Evolutionary conservation across 2,329 filamentous ascomycete species (phyloP), one percentile per base, ranked within the genome.

Genomic region (Arthroderma sp.): DNA sequence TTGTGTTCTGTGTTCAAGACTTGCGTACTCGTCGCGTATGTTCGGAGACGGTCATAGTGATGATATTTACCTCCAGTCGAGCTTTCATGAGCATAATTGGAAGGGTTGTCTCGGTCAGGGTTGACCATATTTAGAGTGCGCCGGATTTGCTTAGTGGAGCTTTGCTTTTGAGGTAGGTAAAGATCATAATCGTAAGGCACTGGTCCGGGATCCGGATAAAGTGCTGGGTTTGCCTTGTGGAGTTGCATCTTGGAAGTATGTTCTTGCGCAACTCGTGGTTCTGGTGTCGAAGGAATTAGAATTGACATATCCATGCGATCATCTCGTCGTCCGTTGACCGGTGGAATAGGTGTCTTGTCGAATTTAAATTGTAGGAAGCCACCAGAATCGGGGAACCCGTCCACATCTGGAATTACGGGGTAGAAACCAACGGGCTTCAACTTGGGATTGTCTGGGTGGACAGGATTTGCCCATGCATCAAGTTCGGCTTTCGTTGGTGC

Each of bases 341-440:
- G 71, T 54, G 76, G 70, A 39, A 81, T 69, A 0, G 82, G 82
- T n/a, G 81, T 78, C 53, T 80, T 79, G 59, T 77, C 74, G 68
- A 84, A 84, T 58, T 84, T 84, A 68, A 81, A 75, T 56, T 83
- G 73, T 63, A 82, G 76, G 68, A 79, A 84, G 38, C 75, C 76
- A 63, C 80, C 80, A 6, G 77, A 76, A 61, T 82, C 78, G 2
- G 81, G 79, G 56, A 81, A 75, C 9, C 81, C 80, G 35, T 81
- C 78, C 38, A 82, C 74, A 63, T 85, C 82, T 6, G 82, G 82
- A 5, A 84, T 70, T 9, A 85, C 64, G 15, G 82, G 81, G 64
- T 81, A 85, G 58, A 76, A 77, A 44, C 81, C 81, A 33, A 84
- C 71, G 2, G 83, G 74, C 57, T 79, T 78, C 53, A 84, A 68